A percentile compares a stretch with the other conserved stretches of the same genome.
Conservation (phyloP, 805 yeast species). For the Saturnispora mendoncae region DNA sequence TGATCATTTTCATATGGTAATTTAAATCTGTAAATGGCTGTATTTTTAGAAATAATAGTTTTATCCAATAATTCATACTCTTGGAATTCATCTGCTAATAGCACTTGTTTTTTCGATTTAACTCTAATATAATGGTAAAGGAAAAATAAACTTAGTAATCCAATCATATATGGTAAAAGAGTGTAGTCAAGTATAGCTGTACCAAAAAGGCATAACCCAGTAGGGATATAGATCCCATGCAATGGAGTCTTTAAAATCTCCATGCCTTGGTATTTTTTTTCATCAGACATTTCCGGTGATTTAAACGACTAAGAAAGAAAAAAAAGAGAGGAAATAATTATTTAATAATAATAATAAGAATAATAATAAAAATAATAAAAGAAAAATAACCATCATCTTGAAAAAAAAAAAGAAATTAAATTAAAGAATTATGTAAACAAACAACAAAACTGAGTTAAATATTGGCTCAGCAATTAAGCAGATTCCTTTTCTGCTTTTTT, state of each 20-base stretch:
- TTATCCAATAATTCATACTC: slow-evolving; percentile 64
- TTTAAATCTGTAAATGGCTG: slow-evolving; percentile 68
- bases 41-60: slow-evolving; percentile 60
- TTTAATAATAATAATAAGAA: too few species aligned
- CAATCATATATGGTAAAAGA: slow-evolving; percentile 39
- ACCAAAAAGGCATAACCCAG: slow-evolving; percentile 52
- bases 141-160: slow-evolving; percentile 32
- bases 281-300: slow-evolving; percentile 1
- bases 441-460: not conserved
- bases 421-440: not conserved
- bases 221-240: slow-evolving; percentile 70
- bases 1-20: slow-evolving; percentile 51
- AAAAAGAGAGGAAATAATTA: too few species aligned
- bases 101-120: slow-evolving; percentile 30
- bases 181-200: slow-evolving; percentile 43
- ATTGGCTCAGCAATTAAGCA: not conserved
- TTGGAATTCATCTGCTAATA: slow-evolving; percentile 48
- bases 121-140: slow-evolving; percentile 31
- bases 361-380: too few species aligned
- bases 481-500: slow-evolving; percentile 1
- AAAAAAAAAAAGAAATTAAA: too few species aligned
- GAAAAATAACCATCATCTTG: too few species aligned
- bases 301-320: not conserved
- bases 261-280: slow-evolving; percentile 19
- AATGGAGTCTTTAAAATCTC: slow-evolving; percentile 59